Conservation (phyloP, 345 rosid species). For the Rhodamnia rubescens region DNA sequence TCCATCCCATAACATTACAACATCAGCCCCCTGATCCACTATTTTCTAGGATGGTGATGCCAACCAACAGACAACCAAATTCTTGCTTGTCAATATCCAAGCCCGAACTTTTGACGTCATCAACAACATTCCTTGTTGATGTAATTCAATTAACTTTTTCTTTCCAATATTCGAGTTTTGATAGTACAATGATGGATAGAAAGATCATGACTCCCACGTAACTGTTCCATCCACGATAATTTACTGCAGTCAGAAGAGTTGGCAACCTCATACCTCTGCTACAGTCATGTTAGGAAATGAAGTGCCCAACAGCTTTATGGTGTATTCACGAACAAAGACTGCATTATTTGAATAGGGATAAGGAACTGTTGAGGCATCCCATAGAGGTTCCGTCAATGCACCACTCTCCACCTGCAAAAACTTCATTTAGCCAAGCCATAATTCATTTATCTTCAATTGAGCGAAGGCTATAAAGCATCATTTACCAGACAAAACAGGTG, state of each 20-base stretch:
- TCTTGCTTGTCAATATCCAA: not conserved
- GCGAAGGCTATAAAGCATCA: not conserved
- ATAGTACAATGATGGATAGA: not conserved
- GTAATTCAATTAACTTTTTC: not conserved
- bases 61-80: not conserved
- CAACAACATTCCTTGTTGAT: not conserved
- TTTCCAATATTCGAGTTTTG: not conserved
- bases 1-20: not conserved
- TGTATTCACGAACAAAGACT: slow-evolving; percentile 77
- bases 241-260: not conserved
- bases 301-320: slow-evolving; percentile 79
- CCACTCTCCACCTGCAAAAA: slow-evolving; percentile 69
- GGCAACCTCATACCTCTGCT: slow-evolving; percentile 43
- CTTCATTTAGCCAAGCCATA: not conserved
- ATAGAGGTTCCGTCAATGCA: slow-evolving; percentile 74
- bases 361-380: slow-evolving; percentile 75
- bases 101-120: not conserved
- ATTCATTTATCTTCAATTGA: not conserved
- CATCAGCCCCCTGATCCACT: not conserved
- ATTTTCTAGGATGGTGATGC: not conserved
- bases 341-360: slow-evolving; percentile 70
- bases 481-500: slow-evolving; percentile 81
- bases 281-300: slow-evolving; percentile 96
- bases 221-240: not conserved
- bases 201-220: not conserved